Conservation (phyloP, 73 alveolate genomes). For the Paramecium sonneborni region DNA sequence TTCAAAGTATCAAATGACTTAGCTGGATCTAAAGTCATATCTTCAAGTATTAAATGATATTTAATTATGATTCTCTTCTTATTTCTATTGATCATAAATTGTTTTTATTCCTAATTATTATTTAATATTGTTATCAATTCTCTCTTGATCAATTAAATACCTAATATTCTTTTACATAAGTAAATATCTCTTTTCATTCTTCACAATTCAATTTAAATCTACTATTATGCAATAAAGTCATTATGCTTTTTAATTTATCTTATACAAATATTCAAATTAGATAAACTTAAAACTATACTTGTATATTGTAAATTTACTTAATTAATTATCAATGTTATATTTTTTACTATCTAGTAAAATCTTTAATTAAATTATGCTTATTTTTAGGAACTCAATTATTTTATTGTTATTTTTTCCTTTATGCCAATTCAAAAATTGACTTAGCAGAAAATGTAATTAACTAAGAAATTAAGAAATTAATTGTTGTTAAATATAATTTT, state of each 20-base stretch:
- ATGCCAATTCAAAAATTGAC: not conserved
- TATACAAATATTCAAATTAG: not conserved
- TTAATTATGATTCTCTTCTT: not conserved
- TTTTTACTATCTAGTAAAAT: not conserved
- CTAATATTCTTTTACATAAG: not conserved
- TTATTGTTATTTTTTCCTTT: not conserved
- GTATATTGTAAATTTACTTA: not conserved
- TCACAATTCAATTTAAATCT: not conserved
- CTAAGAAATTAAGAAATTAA: not conserved
- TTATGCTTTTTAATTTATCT: not conserved
- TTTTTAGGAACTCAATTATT: not conserved
- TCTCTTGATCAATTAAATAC: not conserved
- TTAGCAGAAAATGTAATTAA: not conserved
- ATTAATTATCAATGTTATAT: not conserved
- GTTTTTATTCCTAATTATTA: not conserved
- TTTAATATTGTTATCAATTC: not conserved
- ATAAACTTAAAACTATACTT: not conserved
- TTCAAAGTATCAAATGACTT: not conserved
- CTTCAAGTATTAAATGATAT: conserved; percentile 1
- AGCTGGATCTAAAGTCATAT: not conserved
- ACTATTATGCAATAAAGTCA: not conserved
- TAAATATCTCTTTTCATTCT: not conserved
- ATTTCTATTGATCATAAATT: not conserved
- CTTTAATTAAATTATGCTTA: not conserved
- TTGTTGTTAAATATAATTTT: not conserved